Evolutionary conservation across 1,139 yeast species (phyloP).

Genomic region (Debaryomycetaceae sp.): DNA sequence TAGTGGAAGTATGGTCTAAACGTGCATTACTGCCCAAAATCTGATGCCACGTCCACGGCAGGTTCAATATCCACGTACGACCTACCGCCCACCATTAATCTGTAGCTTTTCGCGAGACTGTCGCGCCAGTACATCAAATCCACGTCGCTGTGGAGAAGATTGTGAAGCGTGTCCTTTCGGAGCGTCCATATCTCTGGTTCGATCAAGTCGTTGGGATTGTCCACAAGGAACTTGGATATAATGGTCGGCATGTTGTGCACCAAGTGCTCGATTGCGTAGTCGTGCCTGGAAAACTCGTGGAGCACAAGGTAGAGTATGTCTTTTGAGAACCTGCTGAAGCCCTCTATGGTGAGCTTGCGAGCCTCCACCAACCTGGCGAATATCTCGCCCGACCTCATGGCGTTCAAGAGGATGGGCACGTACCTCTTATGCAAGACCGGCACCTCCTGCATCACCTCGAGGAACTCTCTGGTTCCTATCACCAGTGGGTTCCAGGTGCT

Average conservation of each 20-base stretch:
- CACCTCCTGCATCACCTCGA: conserved; percentile 11
- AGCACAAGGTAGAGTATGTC: conserved; percentile 25
- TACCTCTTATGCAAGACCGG: conserved; percentile 21
- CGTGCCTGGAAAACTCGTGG: conserved; percentile 17
- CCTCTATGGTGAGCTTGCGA: conserved; percentile 14
- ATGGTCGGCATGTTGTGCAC: conserved; percentile 26
- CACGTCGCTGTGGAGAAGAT: conserved; percentile 15
- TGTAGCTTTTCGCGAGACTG: conserved; percentile 18
- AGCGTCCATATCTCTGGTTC: conserved; percentile 26
- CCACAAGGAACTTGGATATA: conserved; percentile 17
- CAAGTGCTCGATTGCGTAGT: conserved; percentile 23
- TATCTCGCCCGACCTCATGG: conserved; percentile 16
- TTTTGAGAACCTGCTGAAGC: conserved; percentile 19
- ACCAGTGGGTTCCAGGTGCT: conserved; percentile 21
- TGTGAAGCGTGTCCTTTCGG: conserved; percentile 23
- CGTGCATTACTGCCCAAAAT: conserved; percentile 11
- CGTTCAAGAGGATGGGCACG: conserved; percentile 28
- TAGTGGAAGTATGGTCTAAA: no score
- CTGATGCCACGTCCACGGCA: conserved; percentile 28
- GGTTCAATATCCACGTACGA: conserved; percentile 20
- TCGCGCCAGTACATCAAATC: conserved; percentile 27
- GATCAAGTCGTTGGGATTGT: conserved; percentile 11
- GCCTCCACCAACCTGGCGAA: conserved; percentile 16
- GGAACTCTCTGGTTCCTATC: conserved; percentile 13
- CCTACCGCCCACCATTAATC: conserved; percentile 30